Percentiles rank a stretch among this genome's conserved stretches.
phyloP scores from a whole-genome alignment of 441 rosid species.

The Croton laevigatus region DNA sequence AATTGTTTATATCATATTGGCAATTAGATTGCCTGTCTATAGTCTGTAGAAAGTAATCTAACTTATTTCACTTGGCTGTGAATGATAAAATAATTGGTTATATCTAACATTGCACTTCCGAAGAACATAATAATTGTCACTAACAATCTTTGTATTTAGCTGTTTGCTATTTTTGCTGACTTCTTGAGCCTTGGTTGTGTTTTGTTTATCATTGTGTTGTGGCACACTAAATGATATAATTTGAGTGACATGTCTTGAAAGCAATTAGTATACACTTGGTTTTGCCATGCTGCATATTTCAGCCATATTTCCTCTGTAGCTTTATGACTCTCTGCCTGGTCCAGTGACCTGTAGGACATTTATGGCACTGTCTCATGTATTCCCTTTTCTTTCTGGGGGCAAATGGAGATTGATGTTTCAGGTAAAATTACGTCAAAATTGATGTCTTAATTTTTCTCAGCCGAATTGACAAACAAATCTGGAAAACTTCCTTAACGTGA shows the following conservation, averaged over 20 bases:
- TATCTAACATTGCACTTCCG: neutral
- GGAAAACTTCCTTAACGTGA: neutral
- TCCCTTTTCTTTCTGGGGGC: slow-evolving; percentile 12
- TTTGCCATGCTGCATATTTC: slow-evolving; percentile 15
- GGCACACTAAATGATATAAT: neutral
- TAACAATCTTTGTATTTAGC: neutral
- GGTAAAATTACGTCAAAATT: slow-evolving; percentile 8
- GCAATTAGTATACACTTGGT: neutral
- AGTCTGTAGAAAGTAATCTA: neutral
- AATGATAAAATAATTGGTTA: neutral
- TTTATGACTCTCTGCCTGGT: slow-evolving; percentile 24
- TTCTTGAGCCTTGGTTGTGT: neutral
- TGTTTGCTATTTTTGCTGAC: neutral
- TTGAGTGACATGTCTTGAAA: neutral
- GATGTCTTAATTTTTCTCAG: neutral
- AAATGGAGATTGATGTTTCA: slow-evolving; percentile 22
- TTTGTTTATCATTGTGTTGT: neutral
- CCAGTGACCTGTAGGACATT: slow-evolving; percentile 21
- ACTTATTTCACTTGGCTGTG: neutral
- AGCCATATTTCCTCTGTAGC: slow-evolving; percentile 17
- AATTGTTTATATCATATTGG: neutral
- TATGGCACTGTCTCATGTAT: slow-evolving; percentile 19
- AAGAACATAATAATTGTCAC: neutral
- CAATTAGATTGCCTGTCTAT: neutral
- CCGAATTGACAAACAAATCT: neutral